Conservation (phyloP, 768 basidiomycete genomes). For the Sistotremastrum suecicum region DNA sequence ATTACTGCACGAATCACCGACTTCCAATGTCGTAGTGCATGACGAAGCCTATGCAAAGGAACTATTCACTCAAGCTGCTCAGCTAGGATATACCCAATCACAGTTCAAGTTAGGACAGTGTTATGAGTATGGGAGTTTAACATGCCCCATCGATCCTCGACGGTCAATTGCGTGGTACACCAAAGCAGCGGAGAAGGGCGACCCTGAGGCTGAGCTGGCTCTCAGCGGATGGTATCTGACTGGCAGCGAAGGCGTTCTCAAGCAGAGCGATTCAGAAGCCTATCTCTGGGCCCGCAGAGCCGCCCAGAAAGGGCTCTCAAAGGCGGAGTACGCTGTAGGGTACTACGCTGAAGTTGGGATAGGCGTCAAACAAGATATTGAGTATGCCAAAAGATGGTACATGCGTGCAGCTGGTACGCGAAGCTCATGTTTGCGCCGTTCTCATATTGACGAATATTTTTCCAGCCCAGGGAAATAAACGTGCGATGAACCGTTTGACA, state of each 20-base stretch:
- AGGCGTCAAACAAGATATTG: constrained; percentile 90
- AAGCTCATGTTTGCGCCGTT: neutral
- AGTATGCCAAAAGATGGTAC: constrained; percentile 96
- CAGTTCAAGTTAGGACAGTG: constrained; percentile 95
- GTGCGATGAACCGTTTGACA: constrained; percentile 90
- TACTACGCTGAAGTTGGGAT: constrained; percentile 98
- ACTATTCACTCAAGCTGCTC: constrained; percentile 80
- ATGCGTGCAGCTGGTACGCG: constrained; percentile 92
- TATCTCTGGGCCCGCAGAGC: constrained; percentile 95
- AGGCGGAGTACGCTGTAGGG: constrained; percentile 97
- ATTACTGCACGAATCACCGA: constrained; percentile 61
- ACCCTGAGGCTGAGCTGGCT: constrained; percentile 88
- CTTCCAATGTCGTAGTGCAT: constrained; percentile 52
- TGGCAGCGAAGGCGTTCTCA: constrained; percentile 86
- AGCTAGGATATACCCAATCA: constrained; percentile 84
- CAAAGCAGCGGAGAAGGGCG: constrained; percentile 92
- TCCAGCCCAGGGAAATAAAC: constrained; percentile 92
- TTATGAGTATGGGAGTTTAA: constrained; percentile 82
- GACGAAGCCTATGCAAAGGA: constrained; percentile 76
- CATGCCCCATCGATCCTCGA: constrained; percentile 85
- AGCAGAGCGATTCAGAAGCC: constrained; percentile 98
- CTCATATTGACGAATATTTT: neutral
- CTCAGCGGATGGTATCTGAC: constrained; percentile 98
- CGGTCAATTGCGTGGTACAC: constrained; percentile 98
- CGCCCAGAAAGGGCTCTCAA: constrained; percentile 90